Evolutionary conservation across 2,329 filamentous ascomycete genomes (phyloP), one percentile per base, ranked within the genome.

Genomic region (Apiospora aurea): DNA sequence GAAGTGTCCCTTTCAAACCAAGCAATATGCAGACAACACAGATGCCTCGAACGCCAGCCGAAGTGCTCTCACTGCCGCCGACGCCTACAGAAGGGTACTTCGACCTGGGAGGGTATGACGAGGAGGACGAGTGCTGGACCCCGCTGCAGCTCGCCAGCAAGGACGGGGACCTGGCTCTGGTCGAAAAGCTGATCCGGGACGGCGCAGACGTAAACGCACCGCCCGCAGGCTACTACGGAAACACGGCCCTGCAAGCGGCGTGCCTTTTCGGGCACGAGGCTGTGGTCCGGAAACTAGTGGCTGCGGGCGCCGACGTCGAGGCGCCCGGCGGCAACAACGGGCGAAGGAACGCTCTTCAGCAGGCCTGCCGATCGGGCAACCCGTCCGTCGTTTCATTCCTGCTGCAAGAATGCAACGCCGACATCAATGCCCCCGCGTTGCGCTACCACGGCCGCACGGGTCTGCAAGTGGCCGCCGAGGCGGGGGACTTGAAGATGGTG

Each of bases 331-430:
- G 76, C n/a, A 77, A 78, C 69, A 77, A 71, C 76, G 80, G 67
- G 82, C 79, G 26, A 75, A 79, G 70, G 80, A 83, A 29, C 82
- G 81, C 71, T 77, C 81, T 75, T 79, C 84, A 66, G 76, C 74
- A 71, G 78, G 80, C 75, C 81, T 85, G 75, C 53, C 61, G 71
- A 43, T 69, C 70, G 8, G 76, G 75, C 8, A 57, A 76, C 67
- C 26, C 43, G 2, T 47, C 74, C 47, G 74, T 78, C 46, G 75
- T 77, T 66, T 67, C 74, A 24, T 69, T 77, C 29, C 74, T 79
- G 34, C 71, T 79, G 29, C 34, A 74, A 26, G 71, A 75, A 2
- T 38, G 57, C 8, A 73, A 73, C 24, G 75, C 77, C 6, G 64
- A 76, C 21, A 69, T 78, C 67, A 78, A 79, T 68, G 73, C 76